Base-by-base conservation (phyloP, 306 rosid species). In the Carpinus fangiana region DNA sequence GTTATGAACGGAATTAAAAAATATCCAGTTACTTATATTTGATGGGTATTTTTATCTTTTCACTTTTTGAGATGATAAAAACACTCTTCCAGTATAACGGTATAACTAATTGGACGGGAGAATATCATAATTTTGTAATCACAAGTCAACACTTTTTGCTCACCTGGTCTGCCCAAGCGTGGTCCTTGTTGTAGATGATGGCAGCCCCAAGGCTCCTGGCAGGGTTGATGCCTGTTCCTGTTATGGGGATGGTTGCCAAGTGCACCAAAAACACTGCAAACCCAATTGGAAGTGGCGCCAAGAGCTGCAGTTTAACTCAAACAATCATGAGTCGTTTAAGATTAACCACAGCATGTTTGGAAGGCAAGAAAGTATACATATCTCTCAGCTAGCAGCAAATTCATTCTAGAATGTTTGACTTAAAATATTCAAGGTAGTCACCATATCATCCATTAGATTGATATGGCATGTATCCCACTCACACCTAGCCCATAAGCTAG, bases 131-230 rank as follows among this genome's bases (percentile, higher is more conserved):
- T 23, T 23, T 23, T 23, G 26, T 6, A 41, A 41, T 41, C 45
- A 41, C 7, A 34, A 28, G 34, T 31, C 34, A 38, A 34, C 18
- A 17, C 28, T 17, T 2, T 78, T 23, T 18, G 47, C 88, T 79
- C 71, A 82, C 88, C 4, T 82, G 88, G 57, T 85, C 77, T 53
- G 79, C 77, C 88, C 88, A 85, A 7, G 88, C 86, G 47, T 59
- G 86, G n/a, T 70, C 81, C 61, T 76, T 78, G 86, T 85, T 79
- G 84, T 64, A 85, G 46, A 85, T 72, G 79, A 85, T 56, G 69
- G 84, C 88, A 23, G 88, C 88, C 1, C 88, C 88, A 8, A 85
- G 86, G 74, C 88, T 85, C 83, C 88, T 75, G 28, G 88, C 88
- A 8, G 88, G 88, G 84, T 85, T 85, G 73, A 85, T 85, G 74